Percentiles rank a stretch among this genome's conserved stretches.
These are phyloP conservation scores for Boletus huronensis DNA, from an alignment of 768 basidiomycete genomes.

Conservation along the genomic window DNA sequence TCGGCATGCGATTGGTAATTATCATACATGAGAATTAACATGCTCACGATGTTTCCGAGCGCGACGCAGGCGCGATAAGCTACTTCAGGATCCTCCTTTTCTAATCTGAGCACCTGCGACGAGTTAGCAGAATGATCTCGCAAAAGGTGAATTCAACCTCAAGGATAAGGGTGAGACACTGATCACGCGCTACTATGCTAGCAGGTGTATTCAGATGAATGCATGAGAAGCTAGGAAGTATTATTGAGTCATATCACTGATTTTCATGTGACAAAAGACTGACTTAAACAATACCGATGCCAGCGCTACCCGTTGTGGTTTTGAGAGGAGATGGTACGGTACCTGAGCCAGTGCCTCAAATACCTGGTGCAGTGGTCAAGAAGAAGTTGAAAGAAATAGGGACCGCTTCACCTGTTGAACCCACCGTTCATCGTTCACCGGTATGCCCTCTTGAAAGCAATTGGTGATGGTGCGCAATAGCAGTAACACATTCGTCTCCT, in stretches of 20 bases:
- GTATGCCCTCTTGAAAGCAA: conserved; percentile 56
- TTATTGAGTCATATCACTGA: conserved; percentile 1
- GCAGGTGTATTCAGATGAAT: conserved; percentile 44
- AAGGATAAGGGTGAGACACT: conserved; percentile 43
- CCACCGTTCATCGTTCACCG: conserved; percentile 47
- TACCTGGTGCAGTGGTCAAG: conserved; percentile 41
- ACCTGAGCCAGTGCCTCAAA: conserved; percentile 49
- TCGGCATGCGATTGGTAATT: background rate
- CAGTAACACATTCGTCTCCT: conserved; percentile 84
- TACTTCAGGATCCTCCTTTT: conserved; percentile 61
- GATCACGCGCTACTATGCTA: conserved; percentile 36
- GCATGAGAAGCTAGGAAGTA: conserved; percentile 58
- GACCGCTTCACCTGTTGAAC: conserved; percentile 40
- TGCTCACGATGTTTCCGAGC: conserved; percentile 66
- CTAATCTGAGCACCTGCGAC: conserved; percentile 32
- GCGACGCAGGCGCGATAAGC: conserved; percentile 69
- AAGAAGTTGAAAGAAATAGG: conserved; percentile 4
- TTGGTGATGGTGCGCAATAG: conserved; percentile 80
- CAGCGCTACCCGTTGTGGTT: conserved; percentile 70
- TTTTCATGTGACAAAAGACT: conserved; percentile 27
- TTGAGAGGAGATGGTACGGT: conserved; percentile 55
- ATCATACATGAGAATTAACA: background rate
- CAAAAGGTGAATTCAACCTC: conserved; percentile 35
- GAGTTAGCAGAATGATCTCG: conserved; percentile 5
- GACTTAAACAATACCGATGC: conserved; percentile 89